A percentile compares a stretch with the other conserved stretches of the same genome.
phyloP scores from a whole-genome alignment of 192 early-diverging fungal species.

The Coemansia asiatica region DNA sequence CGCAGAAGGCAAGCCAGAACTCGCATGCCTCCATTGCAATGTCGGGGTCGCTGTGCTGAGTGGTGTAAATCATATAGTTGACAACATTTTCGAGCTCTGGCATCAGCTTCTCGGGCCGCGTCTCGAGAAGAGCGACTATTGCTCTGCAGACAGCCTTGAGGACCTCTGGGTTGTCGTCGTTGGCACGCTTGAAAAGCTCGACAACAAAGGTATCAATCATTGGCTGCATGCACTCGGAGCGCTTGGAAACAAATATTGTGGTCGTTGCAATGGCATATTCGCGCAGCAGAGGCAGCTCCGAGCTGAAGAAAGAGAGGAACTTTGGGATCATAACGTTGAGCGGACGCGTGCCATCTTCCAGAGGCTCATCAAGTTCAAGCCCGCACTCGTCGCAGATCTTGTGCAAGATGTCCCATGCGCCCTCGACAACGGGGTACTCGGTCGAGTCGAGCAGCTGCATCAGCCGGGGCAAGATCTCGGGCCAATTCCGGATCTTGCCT shows the following conservation, averaged over 20 bases:
- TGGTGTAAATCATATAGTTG: conserved; percentile 94
- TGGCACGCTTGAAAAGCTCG: conserved; percentile 79
- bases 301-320: conserved; percentile 83
- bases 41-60: conserved; percentile 76
- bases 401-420: conserved; percentile 80
- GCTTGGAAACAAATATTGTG: conserved; percentile 84
- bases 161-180: conserved; percentile 78
- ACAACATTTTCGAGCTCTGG: conserved; percentile 87
- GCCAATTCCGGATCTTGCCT: conserved; percentile 74
- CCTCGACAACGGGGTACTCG: conserved; percentile 76
- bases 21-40: conserved; percentile 98
- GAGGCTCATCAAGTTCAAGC: conserved; percentile 71
- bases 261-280: conserved; percentile 77
- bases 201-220: conserved; percentile 56
- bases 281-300: conserved; percentile 72
- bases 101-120: conserved; percentile 78
- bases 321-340: conserved; percentile 87
- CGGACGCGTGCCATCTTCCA: conserved; percentile 68
- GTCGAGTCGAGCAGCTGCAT: conserved; percentile 74
- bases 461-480: conserved; percentile 76
- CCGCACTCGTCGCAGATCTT: conserved; percentile 97
- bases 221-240: conserved; percentile 63
- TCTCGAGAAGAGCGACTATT: conserved; percentile 86
- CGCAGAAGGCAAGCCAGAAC: conserved; percentile 97
- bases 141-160: conserved; percentile 93